Evolutionary conservation across 2,329 filamentous ascomycete genomes (phyloP).

Genomic region (Pseudogymnoascus sp.): DNA sequence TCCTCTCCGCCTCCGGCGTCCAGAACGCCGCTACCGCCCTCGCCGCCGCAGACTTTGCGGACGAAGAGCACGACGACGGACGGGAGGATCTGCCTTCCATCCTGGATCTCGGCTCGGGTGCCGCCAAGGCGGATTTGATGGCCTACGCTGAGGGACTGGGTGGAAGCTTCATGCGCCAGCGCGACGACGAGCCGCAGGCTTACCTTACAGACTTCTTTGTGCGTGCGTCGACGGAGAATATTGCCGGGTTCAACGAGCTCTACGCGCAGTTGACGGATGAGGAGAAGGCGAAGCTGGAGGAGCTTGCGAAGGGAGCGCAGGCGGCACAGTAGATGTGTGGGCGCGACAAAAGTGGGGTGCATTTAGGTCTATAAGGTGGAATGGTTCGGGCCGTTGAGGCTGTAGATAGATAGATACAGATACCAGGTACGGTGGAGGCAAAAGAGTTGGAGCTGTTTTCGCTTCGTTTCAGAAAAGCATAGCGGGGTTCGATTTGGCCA

Average conservation of each 20-base stretch:
- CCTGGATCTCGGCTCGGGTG: constrained; percentile 66
- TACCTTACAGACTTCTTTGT: constrained; percentile 81
- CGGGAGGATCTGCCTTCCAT: constrained; percentile 77
- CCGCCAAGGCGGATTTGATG: constrained; percentile 73
- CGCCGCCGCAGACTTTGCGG: constrained; percentile 50
- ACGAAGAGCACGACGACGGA: constrained; percentile 68
- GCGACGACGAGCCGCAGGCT: constrained; percentile 84
- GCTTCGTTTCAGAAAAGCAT: constrained; percentile 7
- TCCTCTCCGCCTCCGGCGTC: constrained; percentile 71
- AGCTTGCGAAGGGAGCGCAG: constrained; percentile 25
- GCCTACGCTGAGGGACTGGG: constrained; percentile 57
- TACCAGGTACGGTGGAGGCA: not conserved
- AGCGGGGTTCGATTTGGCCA: constrained; percentile 2
- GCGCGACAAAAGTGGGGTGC: not conserved
- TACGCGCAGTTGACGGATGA: constrained; percentile 32
- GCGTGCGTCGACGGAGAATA: constrained; percentile 27
- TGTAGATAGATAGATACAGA: constrained; percentile 4
- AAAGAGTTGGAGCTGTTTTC: constrained; percentile 1
- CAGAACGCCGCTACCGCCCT: constrained; percentile 50
- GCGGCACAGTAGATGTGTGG: not conserved
- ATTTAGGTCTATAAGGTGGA: not conserved
- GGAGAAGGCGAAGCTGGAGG: constrained; percentile 42
- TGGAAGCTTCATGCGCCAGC: constrained; percentile 51
- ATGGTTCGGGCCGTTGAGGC: not conserved
- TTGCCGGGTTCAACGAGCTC: constrained; percentile 32